Percentiles rank a stretch among this genome's conserved stretches.
phyloP scores from a whole-genome alignment of 1,284 basidiomycete genomes.

The Caloboletus inedulis region DNA sequence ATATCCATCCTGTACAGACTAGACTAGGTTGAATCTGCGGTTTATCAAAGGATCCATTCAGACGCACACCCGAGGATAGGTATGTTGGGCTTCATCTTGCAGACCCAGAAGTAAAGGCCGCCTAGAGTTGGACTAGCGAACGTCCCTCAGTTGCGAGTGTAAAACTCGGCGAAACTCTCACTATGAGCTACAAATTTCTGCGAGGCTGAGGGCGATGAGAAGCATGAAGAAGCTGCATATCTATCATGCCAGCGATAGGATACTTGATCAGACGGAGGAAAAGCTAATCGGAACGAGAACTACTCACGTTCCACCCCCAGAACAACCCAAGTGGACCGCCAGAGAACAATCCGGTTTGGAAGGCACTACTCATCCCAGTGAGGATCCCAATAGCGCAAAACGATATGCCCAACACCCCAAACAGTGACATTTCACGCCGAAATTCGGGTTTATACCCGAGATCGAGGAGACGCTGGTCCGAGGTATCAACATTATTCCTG shows the following conservation, averaged over 20 bases:
- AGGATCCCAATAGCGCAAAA: conserved; percentile 61
- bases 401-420: conserved; percentile 58
- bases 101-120: conserved; percentile 63
- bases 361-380: conserved; percentile 57
- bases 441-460: conserved; percentile 56
- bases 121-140: conserved; percentile 50
- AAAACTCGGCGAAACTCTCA: conserved; percentile 27
- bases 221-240: conserved; percentile 62
- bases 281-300: not conserved
- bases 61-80: conserved; percentile 55
- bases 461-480: conserved; percentile 47
- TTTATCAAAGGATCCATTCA: not conserved
- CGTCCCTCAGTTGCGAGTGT: not conserved
- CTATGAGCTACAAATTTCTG: conserved; percentile 61
- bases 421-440: conserved; percentile 56
- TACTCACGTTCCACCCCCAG: conserved; percentile 63
- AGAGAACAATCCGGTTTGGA: conserved; percentile 57
- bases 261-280: not conserved
- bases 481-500: conserved; percentile 9
- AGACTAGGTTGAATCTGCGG: not conserved
- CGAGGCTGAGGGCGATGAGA: conserved; percentile 53
- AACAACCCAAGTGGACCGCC: conserved; percentile 59
- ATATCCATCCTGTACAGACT: conserved; percentile 61
- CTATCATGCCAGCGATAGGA: conserved; percentile 26
- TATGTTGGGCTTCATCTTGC: conserved; percentile 55